phyloP scores from a whole-genome alignment of 2,329 filamentous ascomycete genomes.

The Aspergillus sergii region DNA sequence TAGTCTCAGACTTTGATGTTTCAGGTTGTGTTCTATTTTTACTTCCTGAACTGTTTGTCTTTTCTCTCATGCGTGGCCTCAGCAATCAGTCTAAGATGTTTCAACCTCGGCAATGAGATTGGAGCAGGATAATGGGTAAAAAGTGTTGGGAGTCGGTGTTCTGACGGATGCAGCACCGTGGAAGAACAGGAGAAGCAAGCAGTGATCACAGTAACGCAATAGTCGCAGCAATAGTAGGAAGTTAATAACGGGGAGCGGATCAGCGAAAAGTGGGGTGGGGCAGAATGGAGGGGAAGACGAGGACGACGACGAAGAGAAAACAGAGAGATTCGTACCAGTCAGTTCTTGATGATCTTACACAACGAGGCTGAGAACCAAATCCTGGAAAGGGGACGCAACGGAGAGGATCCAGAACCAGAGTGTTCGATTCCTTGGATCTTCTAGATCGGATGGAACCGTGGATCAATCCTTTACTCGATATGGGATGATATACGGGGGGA shows the following conservation, averaged over 20 bases:
- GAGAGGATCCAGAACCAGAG: conserved; percentile 5
- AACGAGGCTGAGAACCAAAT: not conserved
- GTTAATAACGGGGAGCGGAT: conserved; percentile 26
- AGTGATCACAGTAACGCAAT: conserved; percentile 3
- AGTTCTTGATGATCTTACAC: not conserved
- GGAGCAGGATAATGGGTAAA: not conserved
- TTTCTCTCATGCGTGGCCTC: not conserved
- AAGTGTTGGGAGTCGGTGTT: not conserved
- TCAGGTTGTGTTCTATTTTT: conserved; percentile 23
- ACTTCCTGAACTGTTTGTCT: not conserved
- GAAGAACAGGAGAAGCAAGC: not conserved
- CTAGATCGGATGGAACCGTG: conserved; percentile 5
- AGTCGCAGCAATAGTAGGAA: conserved; percentile 14
- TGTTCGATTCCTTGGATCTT: conserved; percentile 5
- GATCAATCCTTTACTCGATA: conserved; percentile 2
- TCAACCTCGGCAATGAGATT: not conserved
- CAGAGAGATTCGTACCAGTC: not conserved
- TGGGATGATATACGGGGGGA: not conserved
- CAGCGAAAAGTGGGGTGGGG: conserved; percentile 21
- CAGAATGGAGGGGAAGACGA: conserved; percentile 15
- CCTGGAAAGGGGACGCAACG: not conserved
- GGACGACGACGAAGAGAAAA: not conserved
- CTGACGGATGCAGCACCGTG: not conserved
- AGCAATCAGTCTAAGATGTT: not conserved
- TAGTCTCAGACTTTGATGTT: conserved; percentile 11